These are phyloP conservation scores for Heterococcus sp. DNA, from an alignment of 108 stramenopile genomes.

Conservation along the genomic window DNA sequence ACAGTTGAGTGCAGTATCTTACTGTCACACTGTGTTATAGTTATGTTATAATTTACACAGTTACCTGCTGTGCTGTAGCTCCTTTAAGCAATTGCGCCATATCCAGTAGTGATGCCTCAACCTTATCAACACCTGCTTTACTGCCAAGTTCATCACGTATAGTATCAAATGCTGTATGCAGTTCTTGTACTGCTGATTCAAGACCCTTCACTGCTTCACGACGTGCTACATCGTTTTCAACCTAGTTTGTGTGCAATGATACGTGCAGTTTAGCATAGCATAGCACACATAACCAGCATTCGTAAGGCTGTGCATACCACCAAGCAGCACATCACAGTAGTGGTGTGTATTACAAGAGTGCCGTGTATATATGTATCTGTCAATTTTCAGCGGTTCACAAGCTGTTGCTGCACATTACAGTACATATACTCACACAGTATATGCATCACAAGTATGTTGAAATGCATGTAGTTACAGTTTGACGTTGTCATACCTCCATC, in stretches of 20 bases:
- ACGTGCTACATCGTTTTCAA: background rate
- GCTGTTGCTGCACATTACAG: too few relatives aligned
- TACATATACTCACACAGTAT: too few relatives aligned
- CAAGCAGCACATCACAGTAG: too few relatives aligned
- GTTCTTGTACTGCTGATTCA: background rate
- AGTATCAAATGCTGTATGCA: background rate
- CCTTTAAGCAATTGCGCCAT: background rate
- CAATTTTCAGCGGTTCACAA: too few relatives aligned
- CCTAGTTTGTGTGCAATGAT: background rate
- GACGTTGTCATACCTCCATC: too few relatives aligned
- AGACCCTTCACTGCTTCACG: background rate
- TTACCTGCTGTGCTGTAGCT: background rate
- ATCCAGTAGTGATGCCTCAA: background rate
- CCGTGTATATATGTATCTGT: too few relatives aligned
- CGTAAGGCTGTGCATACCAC: too few relatives aligned
- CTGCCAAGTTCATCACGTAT: background rate
- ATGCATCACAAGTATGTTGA: too few relatives aligned
- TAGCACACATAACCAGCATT: too few relatives aligned
- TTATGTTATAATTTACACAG: background rate
- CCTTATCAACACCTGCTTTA: background rate
- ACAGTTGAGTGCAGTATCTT: background rate
- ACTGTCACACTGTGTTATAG: background rate
- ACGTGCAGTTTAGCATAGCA: too few relatives aligned
- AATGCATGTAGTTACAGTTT: too few relatives aligned
- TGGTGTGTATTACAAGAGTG: too few relatives aligned